Percentiles rank a stretch among this genome's conserved stretches.
These are phyloP conservation scores for Cyberlindnera xishuangbannaensis DNA, from an alignment of 805 yeast species.

Conservation along the genomic window DNA sequence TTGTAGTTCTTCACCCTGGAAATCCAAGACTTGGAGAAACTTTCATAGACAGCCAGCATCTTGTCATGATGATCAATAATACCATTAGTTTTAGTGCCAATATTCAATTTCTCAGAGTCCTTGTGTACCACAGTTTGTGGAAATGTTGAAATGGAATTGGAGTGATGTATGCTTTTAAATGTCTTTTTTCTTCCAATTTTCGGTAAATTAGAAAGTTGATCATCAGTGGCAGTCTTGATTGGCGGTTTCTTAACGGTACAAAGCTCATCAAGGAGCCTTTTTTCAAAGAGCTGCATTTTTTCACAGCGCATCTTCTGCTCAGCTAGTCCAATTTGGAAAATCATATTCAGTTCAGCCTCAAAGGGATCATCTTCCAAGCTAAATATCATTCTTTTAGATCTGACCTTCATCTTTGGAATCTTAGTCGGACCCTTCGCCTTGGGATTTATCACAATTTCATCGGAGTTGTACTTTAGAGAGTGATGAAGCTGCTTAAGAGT, in stretches of 20 bases:
- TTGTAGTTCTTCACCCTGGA: conserved; percentile 48
- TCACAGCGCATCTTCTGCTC: conserved; percentile 60
- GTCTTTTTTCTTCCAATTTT: conserved; percentile 5
- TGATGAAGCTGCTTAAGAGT: conserved; percentile 54
- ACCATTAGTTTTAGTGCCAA: neutral
- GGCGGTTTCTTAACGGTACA: conserved; percentile 8
- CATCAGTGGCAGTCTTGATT: conserved; percentile 8
- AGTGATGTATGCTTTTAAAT: conserved; percentile 4
- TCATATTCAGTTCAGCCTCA: conserved; percentile 63
- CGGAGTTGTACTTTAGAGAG: conserved; percentile 39
- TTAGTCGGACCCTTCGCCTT: conserved; percentile 33
- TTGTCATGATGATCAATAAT: conserved; percentile 1
- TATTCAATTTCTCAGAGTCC: neutral
- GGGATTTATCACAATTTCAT: conserved; percentile 34
- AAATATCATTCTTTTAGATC: conserved; percentile 50
- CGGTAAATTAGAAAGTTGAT: conserved; percentile 2
- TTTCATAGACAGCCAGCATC: conserved; percentile 30
- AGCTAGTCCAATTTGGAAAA: conserved; percentile 57
- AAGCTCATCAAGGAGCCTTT: conserved; percentile 20
- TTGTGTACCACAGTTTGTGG: conserved; percentile 1
- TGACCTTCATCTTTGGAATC: conserved; percentile 54
- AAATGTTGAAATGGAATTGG: conserved; percentile 4
- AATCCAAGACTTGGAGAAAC: conserved; percentile 67
- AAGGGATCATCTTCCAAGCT: conserved; percentile 86
- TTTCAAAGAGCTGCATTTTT: conserved; percentile 39